A percentile compares a stretch with the other conserved stretches of the same genome.
phyloP scores from a whole-genome alignment of 768 basidiomycete species.

The Phallus indusiatus region DNA sequence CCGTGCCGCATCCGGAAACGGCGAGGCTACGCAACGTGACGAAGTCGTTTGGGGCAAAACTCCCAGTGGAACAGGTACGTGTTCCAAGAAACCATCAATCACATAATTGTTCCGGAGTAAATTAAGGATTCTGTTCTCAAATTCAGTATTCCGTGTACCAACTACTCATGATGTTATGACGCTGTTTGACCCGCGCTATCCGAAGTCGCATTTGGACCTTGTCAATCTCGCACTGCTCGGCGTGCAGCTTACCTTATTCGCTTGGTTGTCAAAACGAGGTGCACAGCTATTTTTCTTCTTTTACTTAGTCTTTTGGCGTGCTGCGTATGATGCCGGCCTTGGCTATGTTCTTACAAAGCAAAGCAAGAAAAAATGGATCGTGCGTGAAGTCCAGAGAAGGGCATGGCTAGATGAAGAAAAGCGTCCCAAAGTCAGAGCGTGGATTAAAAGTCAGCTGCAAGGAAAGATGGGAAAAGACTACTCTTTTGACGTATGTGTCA shows the following conservation, averaged over 20 bases:
- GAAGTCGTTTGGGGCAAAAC: conserved; percentile 89
- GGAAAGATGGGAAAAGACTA: conserved; percentile 96
- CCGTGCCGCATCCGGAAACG: neutral
- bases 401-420: conserved; percentile 85
- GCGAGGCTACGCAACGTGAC: conserved; percentile 18
- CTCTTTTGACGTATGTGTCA: conserved; percentile 67
- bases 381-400: conserved; percentile 59
- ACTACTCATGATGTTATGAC: conserved; percentile 88
- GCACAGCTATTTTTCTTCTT: conserved; percentile 67
- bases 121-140: conserved; percentile 3
- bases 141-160: conserved; percentile 81
- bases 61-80: conserved; percentile 63
- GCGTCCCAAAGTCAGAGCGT: conserved; percentile 53
- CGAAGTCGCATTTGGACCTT: conserved; percentile 84
- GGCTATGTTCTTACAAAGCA: conserved; percentile 93
- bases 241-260: conserved; percentile 68
- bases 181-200: conserved; percentile 71
- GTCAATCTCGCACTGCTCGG: conserved; percentile 74
- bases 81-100: neutral
- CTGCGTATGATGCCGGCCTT: conserved; percentile 85
- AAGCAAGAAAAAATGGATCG: conserved; percentile 93
- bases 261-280: conserved; percentile 44
- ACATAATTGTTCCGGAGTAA: conserved; percentile 5
- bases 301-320: conserved; percentile 91
- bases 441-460: conserved; percentile 80